phyloP scores from a whole-genome alignment of 306 rosid species.

The Quercus parvula region DNA sequence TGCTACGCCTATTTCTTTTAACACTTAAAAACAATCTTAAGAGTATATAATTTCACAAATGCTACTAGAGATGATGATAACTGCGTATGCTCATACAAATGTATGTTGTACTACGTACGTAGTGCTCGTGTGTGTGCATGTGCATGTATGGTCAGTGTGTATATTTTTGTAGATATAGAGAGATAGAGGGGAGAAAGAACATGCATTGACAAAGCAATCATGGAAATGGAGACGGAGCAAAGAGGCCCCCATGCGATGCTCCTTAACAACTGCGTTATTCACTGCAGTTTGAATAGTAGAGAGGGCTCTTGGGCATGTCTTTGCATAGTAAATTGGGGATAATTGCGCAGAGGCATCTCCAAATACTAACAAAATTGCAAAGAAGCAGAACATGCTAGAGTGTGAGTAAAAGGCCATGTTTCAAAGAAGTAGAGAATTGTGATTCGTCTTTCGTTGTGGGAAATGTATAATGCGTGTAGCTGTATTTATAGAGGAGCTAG shows the following conservation, averaged over 20 bases:
- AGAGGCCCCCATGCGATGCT: conserved; percentile 69
- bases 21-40: too few relatives aligned
- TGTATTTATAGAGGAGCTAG: conserved; percentile 30
- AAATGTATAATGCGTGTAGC: conserved; percentile 1
- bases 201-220: conserved; percentile 57
- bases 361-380: conserved; percentile 21
- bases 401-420: conserved; percentile 32
- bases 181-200: conserved; percentile 7
- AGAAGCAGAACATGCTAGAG: conserved; percentile 18
- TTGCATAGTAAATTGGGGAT: conserved; percentile 37
- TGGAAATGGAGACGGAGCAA: conserved; percentile 68
- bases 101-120: too few relatives aligned
- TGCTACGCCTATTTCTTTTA: too few relatives aligned
- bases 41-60: too few relatives aligned
- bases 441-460: conserved; percentile 3
- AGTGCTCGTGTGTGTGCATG: background rate
- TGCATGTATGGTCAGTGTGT: background rate
- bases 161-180: background rate
- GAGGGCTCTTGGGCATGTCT: conserved; percentile 47
- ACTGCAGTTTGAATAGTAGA: conserved; percentile 43
- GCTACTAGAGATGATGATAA: background rate
- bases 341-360: conserved; percentile 34
- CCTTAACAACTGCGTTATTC: conserved; percentile 44
- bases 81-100: background rate
- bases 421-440: background rate